Percentiles rank a stretch among this genome's conserved stretches.
These are phyloP conservation scores for Elymus sibiricus DNA, from an alignment of 176 grass and related monocot genomes.

Conservation along the genomic window DNA sequence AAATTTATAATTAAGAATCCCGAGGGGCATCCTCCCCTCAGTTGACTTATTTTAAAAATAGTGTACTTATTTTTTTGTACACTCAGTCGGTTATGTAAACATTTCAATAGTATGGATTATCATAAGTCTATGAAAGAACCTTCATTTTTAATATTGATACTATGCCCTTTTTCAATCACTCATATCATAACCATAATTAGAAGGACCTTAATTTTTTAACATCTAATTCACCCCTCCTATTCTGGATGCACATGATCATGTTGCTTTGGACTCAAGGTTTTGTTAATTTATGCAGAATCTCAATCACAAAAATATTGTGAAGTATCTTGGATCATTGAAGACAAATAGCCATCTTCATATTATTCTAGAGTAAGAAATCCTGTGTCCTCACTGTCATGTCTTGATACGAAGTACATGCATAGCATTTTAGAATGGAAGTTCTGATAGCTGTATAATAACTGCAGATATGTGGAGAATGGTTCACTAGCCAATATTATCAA, in stretches of 20 bases:
- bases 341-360: conserved; percentile 96
- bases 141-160: conserved; percentile 6
- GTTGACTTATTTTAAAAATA: neutral
- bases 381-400: neutral
- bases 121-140: conserved; percentile 5
- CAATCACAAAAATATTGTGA: conserved; percentile 99
- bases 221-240: neutral
- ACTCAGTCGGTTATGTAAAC: neutral
- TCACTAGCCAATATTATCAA: conserved; percentile 99
- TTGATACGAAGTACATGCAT: neutral
- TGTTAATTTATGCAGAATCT: conserved; percentile 65
- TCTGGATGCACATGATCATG: conserved; percentile 3
- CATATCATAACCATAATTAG: neutral
- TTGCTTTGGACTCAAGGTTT: conserved; percentile 13
- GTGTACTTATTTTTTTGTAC: neutral
- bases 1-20: conserved; percentile 4
- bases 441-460: conserved; percentile 31
- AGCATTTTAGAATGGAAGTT: conserved; percentile 18
- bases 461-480: conserved; percentile 96
- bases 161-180: neutral
- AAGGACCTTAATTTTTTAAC: neutral
- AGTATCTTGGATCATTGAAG: conserved; percentile 93
- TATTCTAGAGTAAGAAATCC: conserved; percentile 82
- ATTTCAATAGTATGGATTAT: conserved; percentile 5
- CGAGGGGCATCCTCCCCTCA: neutral